Base-by-base conservation (phyloP, 345 rosid species). In the Moringa oleifera region DNA sequence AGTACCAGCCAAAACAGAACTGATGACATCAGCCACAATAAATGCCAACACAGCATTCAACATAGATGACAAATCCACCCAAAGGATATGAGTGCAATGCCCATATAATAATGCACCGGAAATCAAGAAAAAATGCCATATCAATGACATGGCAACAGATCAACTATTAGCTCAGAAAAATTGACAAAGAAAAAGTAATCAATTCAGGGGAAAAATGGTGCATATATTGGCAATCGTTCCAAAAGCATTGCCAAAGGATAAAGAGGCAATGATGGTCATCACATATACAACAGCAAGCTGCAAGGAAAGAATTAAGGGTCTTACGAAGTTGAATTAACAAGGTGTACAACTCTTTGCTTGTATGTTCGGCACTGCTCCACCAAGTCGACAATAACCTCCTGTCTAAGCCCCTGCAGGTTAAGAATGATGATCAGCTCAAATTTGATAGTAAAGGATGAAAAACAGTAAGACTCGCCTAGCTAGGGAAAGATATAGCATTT, bases 271-370 rank as follows among this genome's bases (percentile, higher is more conserved):
- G 1, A 15, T 11, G 11, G 37, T 1, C 47, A 41, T n/a, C 47
- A 41, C 47, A 41, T 9, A 41, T 2, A 28, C 8, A 28, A 4
- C 12, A 7, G 13, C 47, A 41, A 41, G 2, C 1, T 41, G 47
- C 1, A 55, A 28, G 52, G 18, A 73, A 65, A 46, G 55, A 61
- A 56, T 25, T 62, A 73, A 51, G 63, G 66, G 60, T 56, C 95
- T 82, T 81, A 95, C 98, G 90, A 66, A 68, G 99, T 87, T 23
- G 99, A 95, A 82, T 95, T 91, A 57, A 91, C 99, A 61, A 95
- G 90, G 77, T 95, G 99, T 62, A 95, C 98, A 53, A 89, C 96
- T 79, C 99, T 85, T 79, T 89, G 96, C 75, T 95, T 95, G 85
- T 87, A 95, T 9, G 91, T 78, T 53, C 95, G 96, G 65, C 99